Conservation (phyloP, 2,329 filamentous ascomycete genomes). For the Sporothrix sp. region DNA sequence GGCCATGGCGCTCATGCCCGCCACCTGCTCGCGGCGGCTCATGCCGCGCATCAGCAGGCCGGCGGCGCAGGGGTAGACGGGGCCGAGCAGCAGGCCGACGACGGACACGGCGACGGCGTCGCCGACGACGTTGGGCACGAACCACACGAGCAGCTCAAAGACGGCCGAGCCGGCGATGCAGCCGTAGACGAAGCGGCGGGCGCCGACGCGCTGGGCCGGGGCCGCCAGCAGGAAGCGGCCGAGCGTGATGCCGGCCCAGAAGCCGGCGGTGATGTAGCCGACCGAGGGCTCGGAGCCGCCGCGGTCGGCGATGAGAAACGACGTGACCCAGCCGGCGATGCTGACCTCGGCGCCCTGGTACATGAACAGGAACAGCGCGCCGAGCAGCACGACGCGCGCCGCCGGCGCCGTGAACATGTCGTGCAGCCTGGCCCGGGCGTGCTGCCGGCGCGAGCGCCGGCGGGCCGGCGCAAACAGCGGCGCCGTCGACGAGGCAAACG, state of each 20-base stretch:
- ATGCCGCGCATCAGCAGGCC: slow-evolving; percentile 54
- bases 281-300: slow-evolving; percentile 59
- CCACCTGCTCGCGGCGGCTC: slow-evolving; percentile 49
- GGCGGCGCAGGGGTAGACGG: slow-evolving; percentile 66
- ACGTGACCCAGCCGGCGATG: slow-evolving; percentile 80
- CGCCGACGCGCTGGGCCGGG: slow-evolving; percentile 57
- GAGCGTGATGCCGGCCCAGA: slow-evolving; percentile 65
- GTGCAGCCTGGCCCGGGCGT: slow-evolving; percentile 21
- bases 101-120: slow-evolving; percentile 58
- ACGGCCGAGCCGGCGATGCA: slow-evolving; percentile 51
- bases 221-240: slow-evolving; percentile 64
- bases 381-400: slow-evolving; percentile 56
- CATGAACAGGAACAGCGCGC: slow-evolving; percentile 72
- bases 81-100: slow-evolving; percentile 66
- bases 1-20: slow-evolving; percentile 56
- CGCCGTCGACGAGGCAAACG: slow-evolving; percentile 7
- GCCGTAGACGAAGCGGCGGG: slow-evolving; percentile 57
- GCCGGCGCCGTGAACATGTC: slow-evolving; percentile 40
- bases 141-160: slow-evolving; percentile 71
- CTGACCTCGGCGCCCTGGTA: slow-evolving; percentile 81
- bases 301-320: slow-evolving; percentile 66
- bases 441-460: not conserved
- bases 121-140: slow-evolving; percentile 63
- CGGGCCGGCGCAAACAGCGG: not conserved
- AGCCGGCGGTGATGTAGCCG: slow-evolving; percentile 68